phyloP scores from a whole-genome alignment of 164 flowering plant species.

The Platanus orientalis region DNA sequence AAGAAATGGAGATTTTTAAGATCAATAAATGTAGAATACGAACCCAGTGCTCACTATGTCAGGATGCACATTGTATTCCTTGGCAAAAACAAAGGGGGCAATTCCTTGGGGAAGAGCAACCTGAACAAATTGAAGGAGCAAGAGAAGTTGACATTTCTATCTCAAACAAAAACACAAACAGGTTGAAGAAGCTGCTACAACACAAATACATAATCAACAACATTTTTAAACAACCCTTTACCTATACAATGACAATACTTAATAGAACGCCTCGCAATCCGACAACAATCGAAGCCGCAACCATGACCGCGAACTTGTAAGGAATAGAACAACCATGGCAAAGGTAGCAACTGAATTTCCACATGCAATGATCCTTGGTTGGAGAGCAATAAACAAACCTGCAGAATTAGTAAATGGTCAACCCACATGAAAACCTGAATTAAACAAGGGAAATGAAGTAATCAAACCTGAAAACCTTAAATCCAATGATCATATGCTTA shows the following conservation, averaged over 20 bases:
- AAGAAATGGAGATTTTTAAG: too few relatives aligned
- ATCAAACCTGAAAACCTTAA: too few relatives aligned
- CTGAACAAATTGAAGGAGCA: constrained; percentile 27
- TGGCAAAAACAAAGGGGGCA: constrained; percentile 88
- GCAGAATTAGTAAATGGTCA: constrained; percentile 9
- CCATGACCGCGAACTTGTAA: constrained; percentile 93
- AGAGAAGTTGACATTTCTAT: background rate
- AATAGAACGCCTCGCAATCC: constrained; percentile 64
- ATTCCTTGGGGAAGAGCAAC: constrained; percentile 96
- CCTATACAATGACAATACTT: constrained; percentile 86
- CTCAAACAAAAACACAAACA: background rate
- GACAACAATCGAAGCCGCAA: constrained; percentile 72
- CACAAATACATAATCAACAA: background rate
- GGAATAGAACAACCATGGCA: constrained; percentile 74
- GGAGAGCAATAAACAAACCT: constrained; percentile 94
- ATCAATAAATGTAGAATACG: constrained; percentile 8
- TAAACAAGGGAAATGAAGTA: too few relatives aligned
- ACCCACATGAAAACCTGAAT: too few relatives aligned
- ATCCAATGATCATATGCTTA: background rate
- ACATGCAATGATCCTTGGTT: constrained; percentile 81
- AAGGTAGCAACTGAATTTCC: too few relatives aligned
- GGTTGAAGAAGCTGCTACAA: background rate
- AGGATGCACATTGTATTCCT: constrained; percentile 90
- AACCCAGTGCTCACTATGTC: constrained; percentile 87
- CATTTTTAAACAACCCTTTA: too few relatives aligned